Evolutionary conservation across 805 yeast genomes (phyloP).

Genomic region (Ogataea trehalophila): DNA sequence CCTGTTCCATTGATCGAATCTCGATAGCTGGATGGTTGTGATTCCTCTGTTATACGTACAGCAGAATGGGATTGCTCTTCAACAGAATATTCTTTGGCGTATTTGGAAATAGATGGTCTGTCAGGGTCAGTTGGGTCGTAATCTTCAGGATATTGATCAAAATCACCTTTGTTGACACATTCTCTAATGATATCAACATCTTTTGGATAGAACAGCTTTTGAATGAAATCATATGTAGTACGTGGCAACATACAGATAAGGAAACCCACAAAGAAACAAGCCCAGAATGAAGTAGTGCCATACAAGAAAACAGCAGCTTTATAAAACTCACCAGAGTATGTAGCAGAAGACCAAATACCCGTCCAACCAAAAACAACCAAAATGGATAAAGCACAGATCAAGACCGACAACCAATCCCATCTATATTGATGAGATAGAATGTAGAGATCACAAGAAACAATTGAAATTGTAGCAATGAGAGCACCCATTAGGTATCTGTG

Average conservation of each 20-base stretch:
- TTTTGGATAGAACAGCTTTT: constrained; percentile 50
- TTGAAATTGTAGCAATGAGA: constrained; percentile 61
- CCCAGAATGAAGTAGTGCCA: constrained; percentile 64
- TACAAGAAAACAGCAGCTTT: constrained; percentile 61
- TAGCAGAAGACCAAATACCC: constrained; percentile 66
- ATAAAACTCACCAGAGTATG: constrained; percentile 53
- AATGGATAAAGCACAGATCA: constrained; percentile 54
- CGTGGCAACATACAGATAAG: constrained; percentile 63
- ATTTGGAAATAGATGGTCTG: constrained; percentile 47
- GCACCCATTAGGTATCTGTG: constrained; percentile 74
- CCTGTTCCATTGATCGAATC: constrained; percentile 31
- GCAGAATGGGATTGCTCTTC: constrained; percentile 20
- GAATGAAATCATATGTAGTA: constrained; percentile 52
- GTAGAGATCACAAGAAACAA: constrained; percentile 61
- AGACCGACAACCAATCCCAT: constrained; percentile 74
- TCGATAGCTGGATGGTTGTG: constrained; percentile 20
- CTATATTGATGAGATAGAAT: constrained; percentile 63
- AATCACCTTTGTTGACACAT: constrained; percentile 62
- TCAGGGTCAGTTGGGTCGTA: constrained; percentile 82
- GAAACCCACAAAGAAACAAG: constrained; percentile 59
- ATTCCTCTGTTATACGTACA: constrained; percentile 9
- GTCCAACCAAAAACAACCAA: constrained; percentile 69
- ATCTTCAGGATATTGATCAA: constrained; percentile 55
- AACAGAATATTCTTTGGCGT: constrained; percentile 31
- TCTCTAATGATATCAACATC: constrained; percentile 75